Percentiles rank a stretch among this genome's conserved stretches.
These are phyloP conservation scores for Lepiota brunneoincarnata DNA, from an alignment of 768 basidiomycete species.

Conservation along the genomic window DNA sequence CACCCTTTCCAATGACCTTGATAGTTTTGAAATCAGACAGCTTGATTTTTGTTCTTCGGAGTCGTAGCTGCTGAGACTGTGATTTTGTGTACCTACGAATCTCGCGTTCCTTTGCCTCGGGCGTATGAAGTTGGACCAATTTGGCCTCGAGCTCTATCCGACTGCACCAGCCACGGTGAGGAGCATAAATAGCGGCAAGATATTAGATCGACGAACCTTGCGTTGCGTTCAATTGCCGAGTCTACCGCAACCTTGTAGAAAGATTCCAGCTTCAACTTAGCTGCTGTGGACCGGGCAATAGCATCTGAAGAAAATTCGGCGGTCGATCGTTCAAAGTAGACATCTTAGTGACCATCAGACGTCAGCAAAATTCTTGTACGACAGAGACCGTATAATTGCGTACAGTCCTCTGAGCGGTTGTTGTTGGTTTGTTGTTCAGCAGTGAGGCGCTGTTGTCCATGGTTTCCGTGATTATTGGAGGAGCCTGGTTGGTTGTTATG, in stretches of 20 bases:
- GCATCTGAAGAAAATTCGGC: constrained; percentile 82
- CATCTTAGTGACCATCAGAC: constrained; percentile 54
- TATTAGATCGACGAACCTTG: constrained; percentile 51
- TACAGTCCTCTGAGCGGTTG: constrained; percentile 44
- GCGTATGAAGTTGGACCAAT: constrained; percentile 68
- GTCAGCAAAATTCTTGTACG: constrained; percentile 2
- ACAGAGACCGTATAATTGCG: constrained; percentile 13
- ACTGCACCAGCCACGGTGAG: constrained; percentile 34
- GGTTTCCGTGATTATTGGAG: constrained; percentile 23
- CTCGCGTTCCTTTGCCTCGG: constrained; percentile 87
- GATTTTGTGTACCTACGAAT: constrained; percentile 82
- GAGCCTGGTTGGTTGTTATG: constrained; percentile 33
- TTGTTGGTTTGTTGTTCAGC: constrained; percentile 36
- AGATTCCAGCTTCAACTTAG: constrained; percentile 95
- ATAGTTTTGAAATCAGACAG: constrained; percentile 92
- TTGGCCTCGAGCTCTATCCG: constrained; percentile 88
- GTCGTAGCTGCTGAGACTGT: constrained; percentile 87
- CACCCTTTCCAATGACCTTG: constrained; percentile 98
- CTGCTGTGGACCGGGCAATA: constrained; percentile 85
- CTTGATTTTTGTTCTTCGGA: constrained; percentile 91
- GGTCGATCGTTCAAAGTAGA: constrained; percentile 92
- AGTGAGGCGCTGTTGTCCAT: constrained; percentile 29
- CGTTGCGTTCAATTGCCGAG: constrained; percentile 92
- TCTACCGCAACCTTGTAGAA: constrained; percentile 99
- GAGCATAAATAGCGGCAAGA: background rate